Percentiles rank a stretch among this genome's conserved stretches.
These are phyloP conservation scores for Pharus latifolius DNA, from an alignment of 176 grass and related monocot genomes.

Conservation along the genomic window DNA sequence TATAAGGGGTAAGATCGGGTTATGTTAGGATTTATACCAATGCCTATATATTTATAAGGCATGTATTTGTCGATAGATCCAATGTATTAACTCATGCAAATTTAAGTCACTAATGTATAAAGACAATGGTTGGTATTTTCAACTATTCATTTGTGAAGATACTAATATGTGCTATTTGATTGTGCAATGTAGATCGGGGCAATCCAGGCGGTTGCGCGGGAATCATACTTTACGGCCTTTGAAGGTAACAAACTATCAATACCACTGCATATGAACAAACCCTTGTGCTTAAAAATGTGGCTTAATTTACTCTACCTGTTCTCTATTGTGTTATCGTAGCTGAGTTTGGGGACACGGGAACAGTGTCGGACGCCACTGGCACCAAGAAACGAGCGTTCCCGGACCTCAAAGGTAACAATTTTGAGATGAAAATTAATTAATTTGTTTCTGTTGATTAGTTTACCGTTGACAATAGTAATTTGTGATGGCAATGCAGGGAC, in stretches of 20 bases:
- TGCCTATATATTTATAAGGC: too few relatives aligned
- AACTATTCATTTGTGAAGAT: too few relatives aligned
- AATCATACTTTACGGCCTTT: constrained; percentile 56
- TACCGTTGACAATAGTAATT: too few relatives aligned
- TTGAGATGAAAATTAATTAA: neutral
- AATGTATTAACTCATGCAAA: too few relatives aligned
- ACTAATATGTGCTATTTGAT: neutral
- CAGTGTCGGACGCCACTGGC: constrained; percentile 19
- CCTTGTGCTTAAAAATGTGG: neutral
- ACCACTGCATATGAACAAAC: neutral
- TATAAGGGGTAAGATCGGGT: too few relatives aligned
- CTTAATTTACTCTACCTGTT: neutral
- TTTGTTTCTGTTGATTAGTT: too few relatives aligned
- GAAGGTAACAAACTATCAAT: constrained; percentile 26
- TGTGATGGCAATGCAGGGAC: constrained; percentile 23
- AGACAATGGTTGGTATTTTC: too few relatives aligned
- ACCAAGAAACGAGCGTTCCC: constrained; percentile 35
- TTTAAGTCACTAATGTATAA: too few relatives aligned
- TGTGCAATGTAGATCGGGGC: constrained; percentile 53
- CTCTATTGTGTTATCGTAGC: neutral
- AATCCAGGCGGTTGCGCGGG: constrained; percentile 58
- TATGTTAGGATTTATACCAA: too few relatives aligned
- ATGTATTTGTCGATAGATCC: too few relatives aligned
- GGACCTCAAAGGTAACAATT: constrained; percentile 11
- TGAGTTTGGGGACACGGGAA: constrained; percentile 8